A percentile compares a stretch with the other conserved stretches of the same genome.
phyloP scores from a whole-genome alignment of 164 flowering plant species.

The Sextonia rubra region DNA sequence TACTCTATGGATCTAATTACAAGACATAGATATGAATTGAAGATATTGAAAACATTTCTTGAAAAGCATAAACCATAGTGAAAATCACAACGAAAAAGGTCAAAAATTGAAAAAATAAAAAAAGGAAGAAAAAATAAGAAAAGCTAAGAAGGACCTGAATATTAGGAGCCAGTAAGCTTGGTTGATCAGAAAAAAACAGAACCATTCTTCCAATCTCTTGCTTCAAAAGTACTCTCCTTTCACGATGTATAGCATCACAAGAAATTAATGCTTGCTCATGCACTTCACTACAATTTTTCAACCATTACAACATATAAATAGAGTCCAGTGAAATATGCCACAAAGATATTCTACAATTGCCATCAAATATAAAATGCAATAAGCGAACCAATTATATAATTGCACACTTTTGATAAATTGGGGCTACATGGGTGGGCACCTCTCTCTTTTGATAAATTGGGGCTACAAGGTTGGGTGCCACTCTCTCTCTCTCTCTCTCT shows the following conservation, averaged over 20 bases:
- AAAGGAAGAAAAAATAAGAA: background rate
- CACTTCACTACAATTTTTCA: slow-evolving; percentile 64
- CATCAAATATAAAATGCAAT: background rate
- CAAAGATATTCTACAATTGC: background rate
- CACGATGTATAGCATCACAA: slow-evolving; percentile 88
- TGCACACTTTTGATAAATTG: no score
- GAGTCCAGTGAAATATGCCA: background rate
- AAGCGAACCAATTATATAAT: background rate
- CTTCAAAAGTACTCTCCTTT: slow-evolving; percentile 80
- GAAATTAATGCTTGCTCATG: slow-evolving; percentile 84
- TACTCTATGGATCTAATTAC: background rate
- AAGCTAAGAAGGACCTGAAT: slow-evolving; percentile 66
- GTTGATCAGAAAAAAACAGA: slow-evolving; percentile 90
- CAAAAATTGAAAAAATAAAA: background rate
- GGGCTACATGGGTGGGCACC: no score
- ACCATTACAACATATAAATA: slow-evolving; percentile 7
- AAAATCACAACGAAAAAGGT: no score
- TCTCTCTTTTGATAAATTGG: no score
- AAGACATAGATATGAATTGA: background rate
- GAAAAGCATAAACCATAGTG: no score
- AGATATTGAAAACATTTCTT: background rate
- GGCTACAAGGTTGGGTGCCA: no score
- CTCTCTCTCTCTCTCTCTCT: no score
- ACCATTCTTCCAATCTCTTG: slow-evolving; percentile 99
- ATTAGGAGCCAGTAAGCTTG: slow-evolving; percentile 96